Evolutionary conservation across 1,284 basidiomycete genomes (phyloP).

Genomic region (Omphalotus olearius): DNA sequence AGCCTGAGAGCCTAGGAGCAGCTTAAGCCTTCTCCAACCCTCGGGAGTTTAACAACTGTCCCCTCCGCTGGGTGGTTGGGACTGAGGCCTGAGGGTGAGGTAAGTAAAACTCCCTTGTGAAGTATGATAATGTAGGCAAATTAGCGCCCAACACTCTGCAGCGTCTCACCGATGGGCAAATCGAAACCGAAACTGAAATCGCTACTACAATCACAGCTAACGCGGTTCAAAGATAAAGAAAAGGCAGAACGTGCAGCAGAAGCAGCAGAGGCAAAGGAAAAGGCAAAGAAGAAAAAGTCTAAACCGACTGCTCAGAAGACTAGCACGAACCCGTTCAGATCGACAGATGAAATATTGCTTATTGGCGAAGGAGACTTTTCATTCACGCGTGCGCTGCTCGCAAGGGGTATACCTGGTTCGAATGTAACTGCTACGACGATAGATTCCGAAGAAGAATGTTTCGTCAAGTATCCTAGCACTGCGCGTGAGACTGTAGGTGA

Average conservation of each 20-base stretch:
- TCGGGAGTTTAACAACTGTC: too few relatives aligned
- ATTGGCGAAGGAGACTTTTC: conserved; percentile 98
- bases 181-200: conserved; percentile 58
- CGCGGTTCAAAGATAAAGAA: conserved; percentile 55
- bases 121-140: too few relatives aligned
- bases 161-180: conserved; percentile 37
- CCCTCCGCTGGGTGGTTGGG: too few relatives aligned
- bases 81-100: too few relatives aligned
- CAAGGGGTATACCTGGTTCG: conserved; percentile 47
- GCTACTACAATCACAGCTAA: conserved; percentile 63
- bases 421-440: conserved; percentile 87
- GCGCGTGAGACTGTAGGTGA: conserved; percentile 56
- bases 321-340: conserved; percentile 64
- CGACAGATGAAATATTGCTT: conserved; percentile 79
- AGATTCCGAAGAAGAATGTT: conserved; percentile 77
- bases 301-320: conserved; percentile 27
- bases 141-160: too few relatives aligned
- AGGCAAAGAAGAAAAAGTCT: conserved; percentile 16
- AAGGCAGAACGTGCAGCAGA: conserved; percentile 51
- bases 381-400: conserved; percentile 76
- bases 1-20: too few relatives aligned
- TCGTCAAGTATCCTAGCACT: conserved; percentile 78
- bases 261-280: conserved; percentile 37
- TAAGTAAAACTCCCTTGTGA: too few relatives aligned
- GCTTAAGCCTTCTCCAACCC: too few relatives aligned